Evolutionary conservation across 306 rosid genomes (phyloP), one percentile per base, ranked within the genome.

Genomic region (Corylus americana): DNA sequence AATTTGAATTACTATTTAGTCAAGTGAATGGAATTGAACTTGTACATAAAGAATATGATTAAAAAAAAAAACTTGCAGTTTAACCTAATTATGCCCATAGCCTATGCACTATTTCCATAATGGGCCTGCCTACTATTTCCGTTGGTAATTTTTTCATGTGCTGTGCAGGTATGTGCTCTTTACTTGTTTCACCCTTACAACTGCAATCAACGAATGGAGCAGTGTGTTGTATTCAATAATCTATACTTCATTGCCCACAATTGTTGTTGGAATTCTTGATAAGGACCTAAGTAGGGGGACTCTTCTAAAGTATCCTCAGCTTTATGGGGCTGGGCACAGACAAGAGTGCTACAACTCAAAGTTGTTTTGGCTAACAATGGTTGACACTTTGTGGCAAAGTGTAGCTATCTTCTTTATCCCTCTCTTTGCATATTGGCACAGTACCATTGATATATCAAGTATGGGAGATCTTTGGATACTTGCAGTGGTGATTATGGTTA

Each of bases 381-480:
- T 71, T 0, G 99, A 95, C 90, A 95, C 99, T 10, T 50, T 95
- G 75, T 95, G 98, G 98, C 99, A 95, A 90, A 95, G 99, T 81
- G 27, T 82, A 37, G 90, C 79, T 25, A 77, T 93, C 81, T 95
- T 93, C 89, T 95, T 87, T 69, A 70, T 73, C 81, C 96, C 99
- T 74, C 89, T 90, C 62, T 29, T 91, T 2, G 96, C 98, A 29
- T 91, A 89, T 73, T 85, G 97, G 98, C 86, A 73, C 49, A 93
- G 88, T 86, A 72, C 82, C 1, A 58, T 90, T 31, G 98, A 93
- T 82, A 57, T 84, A 44, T 77, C 96, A 48, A 88, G 99, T 79
- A 84, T 95, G 39, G 99, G 99, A 76, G 98, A 95, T 86, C 99
- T 95, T 73, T 95, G 99, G 99, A 92, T 93, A 16, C 89, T 95